Evolutionary conservation across 1,284 basidiomycete species (phyloP).

Genomic region (Ganoderma multipileum): DNA sequence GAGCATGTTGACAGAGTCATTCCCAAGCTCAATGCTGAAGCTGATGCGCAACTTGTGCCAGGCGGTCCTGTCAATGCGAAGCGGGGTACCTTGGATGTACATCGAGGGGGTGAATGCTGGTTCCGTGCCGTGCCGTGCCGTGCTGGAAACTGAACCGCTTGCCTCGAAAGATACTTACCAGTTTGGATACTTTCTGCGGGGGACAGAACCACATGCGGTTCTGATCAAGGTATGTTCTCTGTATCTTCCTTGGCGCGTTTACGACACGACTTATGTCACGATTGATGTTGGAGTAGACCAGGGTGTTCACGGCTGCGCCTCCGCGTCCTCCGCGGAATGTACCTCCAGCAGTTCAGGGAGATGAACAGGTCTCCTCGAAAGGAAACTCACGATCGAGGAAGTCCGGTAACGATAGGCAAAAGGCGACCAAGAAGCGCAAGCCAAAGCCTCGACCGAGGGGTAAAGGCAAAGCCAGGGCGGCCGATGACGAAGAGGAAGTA

Average conservation of each 20-base stretch:
- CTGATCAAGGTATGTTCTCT: slow-evolving; percentile 64
- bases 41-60: slow-evolving; percentile 48
- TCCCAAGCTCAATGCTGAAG: slow-evolving; percentile 69
- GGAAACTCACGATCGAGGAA: slow-evolving; percentile 13
- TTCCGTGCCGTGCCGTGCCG: too few relatives aligned
- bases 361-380: slow-evolving; percentile 15
- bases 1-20: slow-evolving; percentile 55
- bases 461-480: slow-evolving; percentile 42
- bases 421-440: slow-evolving; percentile 49
- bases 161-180: slow-evolving; percentile 70
- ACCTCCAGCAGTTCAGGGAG: slow-evolving; percentile 17
- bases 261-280: neutral
- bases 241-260: neutral
- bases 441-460: slow-evolving; percentile 41
- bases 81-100: slow-evolving; percentile 71
- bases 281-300: slow-evolving; percentile 45
- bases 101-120: slow-evolving; percentile 66
- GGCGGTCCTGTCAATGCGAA: slow-evolving; percentile 53
- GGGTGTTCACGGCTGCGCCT: slow-evolving; percentile 58
- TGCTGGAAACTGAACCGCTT: neutral
- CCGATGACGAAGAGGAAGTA: slow-evolving; percentile 34
- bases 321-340: slow-evolving; percentile 34
- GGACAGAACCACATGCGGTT: slow-evolving; percentile 74
- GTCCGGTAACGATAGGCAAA: slow-evolving; percentile 23
- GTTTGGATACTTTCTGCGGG: slow-evolving; percentile 83